These are phyloP conservation scores for Phaeodactylum tricornutum DNA, from an alignment of 108 stramenopile species.

Conservation along the genomic window DNA sequence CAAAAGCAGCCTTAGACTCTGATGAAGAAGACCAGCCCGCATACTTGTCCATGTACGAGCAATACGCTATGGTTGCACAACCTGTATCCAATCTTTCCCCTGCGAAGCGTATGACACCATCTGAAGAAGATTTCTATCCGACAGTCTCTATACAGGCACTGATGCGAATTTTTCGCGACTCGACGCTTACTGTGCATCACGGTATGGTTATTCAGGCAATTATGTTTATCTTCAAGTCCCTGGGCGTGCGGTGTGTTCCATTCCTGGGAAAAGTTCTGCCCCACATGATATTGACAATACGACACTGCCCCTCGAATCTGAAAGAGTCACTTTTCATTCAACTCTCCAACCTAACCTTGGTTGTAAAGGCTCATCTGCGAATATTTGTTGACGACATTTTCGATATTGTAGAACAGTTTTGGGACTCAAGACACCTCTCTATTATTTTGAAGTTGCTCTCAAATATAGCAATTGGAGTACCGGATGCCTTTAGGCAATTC, in stretches of 20 bases:
- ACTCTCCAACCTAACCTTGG: conserved; percentile 69
- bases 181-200: conserved; percentile 85
- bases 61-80: conserved; percentile 82
- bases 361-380: conserved; percentile 79
- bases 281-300: conserved; percentile 72
- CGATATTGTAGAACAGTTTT: conserved; percentile 79
- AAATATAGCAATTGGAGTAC: conserved; percentile 70
- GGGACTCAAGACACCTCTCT: conserved; percentile 79
- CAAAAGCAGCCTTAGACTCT: not conserved
- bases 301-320: conserved; percentile 64
- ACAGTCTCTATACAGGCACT: conserved; percentile 88
- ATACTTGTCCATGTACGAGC: conserved; percentile 84
- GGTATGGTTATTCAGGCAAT: conserved; percentile 87
- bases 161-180: conserved; percentile 81
- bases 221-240: conserved; percentile 87
- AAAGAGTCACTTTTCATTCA: conserved; percentile 88
- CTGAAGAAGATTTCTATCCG: conserved; percentile 86
- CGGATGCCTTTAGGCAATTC: conserved; percentile 75
- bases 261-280: conserved; percentile 86
- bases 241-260: conserved; percentile 80
- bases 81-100: conserved; percentile 59
- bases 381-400: conserved; percentile 87
- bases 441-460: conserved; percentile 76
- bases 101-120: conserved; percentile 52
- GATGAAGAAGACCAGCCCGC: conserved; percentile 66